Evolutionary conservation across 2,329 filamentous ascomycete species (phyloP).

Genomic region (Penicillium sp.): DNA sequence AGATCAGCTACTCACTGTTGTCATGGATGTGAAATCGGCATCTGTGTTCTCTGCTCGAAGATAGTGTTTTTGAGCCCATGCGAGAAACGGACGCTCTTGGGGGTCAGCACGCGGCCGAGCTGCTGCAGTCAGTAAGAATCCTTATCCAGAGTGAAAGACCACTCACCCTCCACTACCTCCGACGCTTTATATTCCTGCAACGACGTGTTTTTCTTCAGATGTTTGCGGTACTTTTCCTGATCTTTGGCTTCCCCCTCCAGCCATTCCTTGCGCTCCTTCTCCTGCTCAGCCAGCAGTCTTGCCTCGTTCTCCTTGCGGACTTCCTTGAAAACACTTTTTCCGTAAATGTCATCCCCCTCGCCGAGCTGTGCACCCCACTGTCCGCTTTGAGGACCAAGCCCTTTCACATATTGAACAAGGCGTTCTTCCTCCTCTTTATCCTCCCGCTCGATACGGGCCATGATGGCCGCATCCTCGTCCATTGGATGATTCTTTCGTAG

Average conservation of each 20-base stretch:
- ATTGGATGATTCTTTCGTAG: slow-evolving; percentile 40
- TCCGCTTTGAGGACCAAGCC: slow-evolving; percentile 44
- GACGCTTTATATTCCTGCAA: slow-evolving; percentile 34
- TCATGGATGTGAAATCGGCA: slow-evolving; percentile 30
- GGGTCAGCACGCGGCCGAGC: slow-evolving; percentile 40
- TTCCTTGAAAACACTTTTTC: slow-evolving; percentile 39
- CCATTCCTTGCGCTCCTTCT: slow-evolving; percentile 50
- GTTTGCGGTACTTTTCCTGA: slow-evolving; percentile 28
- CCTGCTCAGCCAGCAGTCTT: slow-evolving; percentile 40
- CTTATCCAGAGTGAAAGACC: not conserved
- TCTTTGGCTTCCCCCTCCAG: slow-evolving; percentile 48
- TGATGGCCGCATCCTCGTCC: slow-evolving; percentile 48
- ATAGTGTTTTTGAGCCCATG: slow-evolving; percentile 43
- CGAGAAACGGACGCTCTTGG: slow-evolving; percentile 33
- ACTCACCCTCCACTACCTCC: slow-evolving; percentile 33
- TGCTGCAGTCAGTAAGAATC: slow-evolving; percentile 15
- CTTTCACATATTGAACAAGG: slow-evolving; percentile 34
- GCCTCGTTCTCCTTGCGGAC: slow-evolving; percentile 39
- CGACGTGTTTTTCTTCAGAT: slow-evolving; percentile 31
- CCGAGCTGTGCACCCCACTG: slow-evolving; percentile 38
- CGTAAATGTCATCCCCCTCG: slow-evolving; percentile 40
- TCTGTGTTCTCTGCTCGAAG: slow-evolving; percentile 33
- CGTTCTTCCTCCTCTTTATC: slow-evolving; percentile 35
- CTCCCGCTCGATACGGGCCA: slow-evolving; percentile 41
- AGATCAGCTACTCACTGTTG: slow-evolving; percentile 26